These are phyloP conservation scores for Lunasporangiospora selenospora DNA, from an alignment of 192 early-diverging fungal species.

Conservation along the genomic window DNA sequence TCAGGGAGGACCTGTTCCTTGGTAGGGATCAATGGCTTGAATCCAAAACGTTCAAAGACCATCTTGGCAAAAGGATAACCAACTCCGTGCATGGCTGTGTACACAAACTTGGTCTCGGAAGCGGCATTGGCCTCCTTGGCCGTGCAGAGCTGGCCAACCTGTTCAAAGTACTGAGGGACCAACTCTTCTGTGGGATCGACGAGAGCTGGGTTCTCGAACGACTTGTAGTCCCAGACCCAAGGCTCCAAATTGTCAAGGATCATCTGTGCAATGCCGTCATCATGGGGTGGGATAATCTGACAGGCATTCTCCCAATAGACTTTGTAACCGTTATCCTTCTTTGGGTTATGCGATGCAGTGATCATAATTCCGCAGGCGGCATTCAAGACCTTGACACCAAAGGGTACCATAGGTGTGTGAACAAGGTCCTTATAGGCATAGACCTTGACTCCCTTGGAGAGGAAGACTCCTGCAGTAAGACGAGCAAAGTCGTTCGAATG, in stretches of 20 bases:
- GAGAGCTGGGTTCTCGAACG: constrained; percentile 63
- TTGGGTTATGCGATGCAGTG: constrained; percentile 95
- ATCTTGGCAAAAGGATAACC: constrained; percentile 77
- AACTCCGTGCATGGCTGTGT: constrained; percentile 97
- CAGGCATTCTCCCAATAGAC: constrained; percentile 91
- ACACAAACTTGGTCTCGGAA: constrained; percentile 72
- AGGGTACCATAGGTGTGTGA: constrained; percentile 91
- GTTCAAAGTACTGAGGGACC: constrained; percentile 75
- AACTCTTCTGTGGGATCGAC: constrained; percentile 65
- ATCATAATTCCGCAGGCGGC: constrained; percentile 94
- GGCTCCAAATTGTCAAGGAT: constrained; percentile 74
- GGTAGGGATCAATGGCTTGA: constrained; percentile 70
- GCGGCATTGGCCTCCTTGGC: constrained; percentile 54
- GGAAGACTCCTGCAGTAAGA: constrained; percentile 83
- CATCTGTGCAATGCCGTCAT: constrained; percentile 76
- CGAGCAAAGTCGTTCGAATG: constrained; percentile 83
- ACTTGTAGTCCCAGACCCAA: constrained; percentile 71
- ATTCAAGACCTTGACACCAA: constrained; percentile 74
- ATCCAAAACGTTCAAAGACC: constrained; percentile 71
- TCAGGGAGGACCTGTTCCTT: constrained; percentile 79
- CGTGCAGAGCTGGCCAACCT: constrained; percentile 53
- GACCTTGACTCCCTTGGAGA: constrained; percentile 80
- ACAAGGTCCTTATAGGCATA: constrained; percentile 76
- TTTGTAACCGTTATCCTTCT: constrained; percentile 93
- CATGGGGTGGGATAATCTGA: constrained; percentile 92